Percentiles rank a stretch among this genome's conserved stretches.
phyloP scores from a whole-genome alignment of 768 basidiomycete species.

The Suillus variegatus region DNA sequence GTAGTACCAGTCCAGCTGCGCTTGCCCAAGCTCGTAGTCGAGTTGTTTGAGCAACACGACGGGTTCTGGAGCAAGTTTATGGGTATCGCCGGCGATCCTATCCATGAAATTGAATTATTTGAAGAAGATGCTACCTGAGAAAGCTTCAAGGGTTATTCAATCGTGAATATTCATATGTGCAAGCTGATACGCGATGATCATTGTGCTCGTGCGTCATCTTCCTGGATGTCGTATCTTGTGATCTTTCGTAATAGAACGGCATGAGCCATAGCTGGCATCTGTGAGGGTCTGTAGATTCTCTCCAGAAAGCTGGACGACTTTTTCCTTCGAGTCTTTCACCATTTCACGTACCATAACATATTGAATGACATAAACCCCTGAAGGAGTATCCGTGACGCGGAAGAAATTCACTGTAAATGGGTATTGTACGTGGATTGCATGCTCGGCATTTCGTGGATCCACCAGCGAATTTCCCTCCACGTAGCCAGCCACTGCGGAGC shows the following conservation, averaged over 20 bases:
- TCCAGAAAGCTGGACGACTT: not conserved
- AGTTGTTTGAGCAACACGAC: no score
- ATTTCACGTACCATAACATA: not conserved
- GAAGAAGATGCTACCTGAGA: no score
- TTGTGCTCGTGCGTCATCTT: not conserved
- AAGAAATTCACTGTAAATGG: not conserved
- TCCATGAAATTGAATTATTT: no score
- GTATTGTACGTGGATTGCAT: not conserved
- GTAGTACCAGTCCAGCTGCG: no score
- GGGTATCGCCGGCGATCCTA: no score
- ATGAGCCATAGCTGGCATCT: not conserved
- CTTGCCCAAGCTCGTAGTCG: no score
- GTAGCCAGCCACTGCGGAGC: not conserved
- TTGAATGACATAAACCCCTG: not conserved
- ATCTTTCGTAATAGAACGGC: not conserved
- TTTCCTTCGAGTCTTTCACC: not conserved
- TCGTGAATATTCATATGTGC: not conserved
- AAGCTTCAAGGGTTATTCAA: not conserved
- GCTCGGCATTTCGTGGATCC: not conserved
- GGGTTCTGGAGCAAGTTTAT: no score
- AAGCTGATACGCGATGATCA: not conserved
- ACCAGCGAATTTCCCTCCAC: not conserved
- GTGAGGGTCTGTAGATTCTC: not conserved
- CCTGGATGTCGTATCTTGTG: not conserved
- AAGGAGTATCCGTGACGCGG: not conserved